Base-by-base conservation (phyloP, 2,329 filamentous ascomycete species). In the Neonectria faginata region DNA sequence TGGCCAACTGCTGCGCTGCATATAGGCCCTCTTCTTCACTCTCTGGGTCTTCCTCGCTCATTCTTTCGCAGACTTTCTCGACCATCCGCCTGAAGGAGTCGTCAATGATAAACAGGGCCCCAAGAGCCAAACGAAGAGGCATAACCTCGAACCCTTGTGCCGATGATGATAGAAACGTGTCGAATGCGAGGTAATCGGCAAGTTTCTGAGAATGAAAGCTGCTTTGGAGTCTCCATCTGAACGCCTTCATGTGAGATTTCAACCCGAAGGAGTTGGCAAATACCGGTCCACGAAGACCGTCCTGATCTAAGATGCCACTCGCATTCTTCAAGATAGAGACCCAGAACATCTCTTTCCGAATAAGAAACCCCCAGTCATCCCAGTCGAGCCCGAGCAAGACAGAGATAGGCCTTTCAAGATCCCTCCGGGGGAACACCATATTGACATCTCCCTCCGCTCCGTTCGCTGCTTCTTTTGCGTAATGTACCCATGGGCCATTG, bases 361-460 rank as follows among this genome's bases (percentile, higher is more conserved):
- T 27, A 1, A 64, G 52, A 33, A 60, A 60, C 1, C 62, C 62
- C 62, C 62, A 64, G 11, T 48, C 41, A 31, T 64, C 57, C 57
- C 57, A 64, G 10, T 64, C 57, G 16, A 60, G 29, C 4, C 52
- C 42, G 2, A 64, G 33, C 3, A 60, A 7, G 20, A 56, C 51
- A 3, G 44, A 29, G 12, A 64, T 22, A 7, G 45, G 16, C 33
- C 52, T 36, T 27, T 64, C 62, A n/a, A 64, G 14, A 14, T 64
- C 57, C 14, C 36, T 51, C 55, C 45, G 52, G 1, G 36, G 57
- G 39, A 64, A 60, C 20, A 36, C 47, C 33, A 52, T 57, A 20
- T 18, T 10, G 5, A 41, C 3, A 10, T 54, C 16, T 14, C 33
- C 27, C 2, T 4, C 14, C 1, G 14, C 6, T 6, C 2, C 7